These are phyloP conservation scores for Sporothrix luriei DNA, from an alignment of 2,329 filamentous ascomycete genomes.

Conservation along the genomic window DNA sequence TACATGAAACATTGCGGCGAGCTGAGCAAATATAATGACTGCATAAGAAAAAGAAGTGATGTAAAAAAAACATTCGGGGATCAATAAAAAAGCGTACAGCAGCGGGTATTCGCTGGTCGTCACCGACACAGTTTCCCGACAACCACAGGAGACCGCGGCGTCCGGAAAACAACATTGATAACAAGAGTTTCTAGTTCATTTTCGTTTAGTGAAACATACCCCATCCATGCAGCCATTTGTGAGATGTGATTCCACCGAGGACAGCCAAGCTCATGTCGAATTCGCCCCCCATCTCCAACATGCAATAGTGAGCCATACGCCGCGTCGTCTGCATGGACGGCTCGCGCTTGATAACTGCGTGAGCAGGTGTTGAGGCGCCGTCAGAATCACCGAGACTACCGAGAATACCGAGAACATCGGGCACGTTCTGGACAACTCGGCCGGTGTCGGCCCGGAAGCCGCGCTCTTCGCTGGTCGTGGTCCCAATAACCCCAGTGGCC, in stretches of 20 bases:
- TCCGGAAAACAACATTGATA: too few relatives aligned
- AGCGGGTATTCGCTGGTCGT: too few relatives aligned
- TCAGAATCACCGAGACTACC: too few relatives aligned
- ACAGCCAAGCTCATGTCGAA: conserved; percentile 26
- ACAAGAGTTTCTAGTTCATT: too few relatives aligned
- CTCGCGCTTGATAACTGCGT: conserved; percentile 1
- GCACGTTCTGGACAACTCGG: conserved; percentile 21
- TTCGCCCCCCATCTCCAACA: conserved; percentile 22
- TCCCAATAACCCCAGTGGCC: background rate
- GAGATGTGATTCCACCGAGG: conserved; percentile 6
- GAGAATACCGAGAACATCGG: conserved; percentile 19
- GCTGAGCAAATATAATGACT: too few relatives aligned
- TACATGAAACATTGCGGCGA: too few relatives aligned
- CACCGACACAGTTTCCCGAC: too few relatives aligned
- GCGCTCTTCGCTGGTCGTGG: conserved; percentile 2
- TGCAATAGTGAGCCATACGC: conserved; percentile 24
- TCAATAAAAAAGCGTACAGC: too few relatives aligned
- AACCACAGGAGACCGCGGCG: too few relatives aligned
- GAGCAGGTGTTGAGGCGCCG: background rate
- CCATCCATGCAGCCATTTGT: conserved; percentile 21
- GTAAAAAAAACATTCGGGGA: background rate
- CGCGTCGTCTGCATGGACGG: conserved; percentile 11
- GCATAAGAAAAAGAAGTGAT: background rate
- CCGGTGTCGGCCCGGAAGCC: conserved; percentile 23
- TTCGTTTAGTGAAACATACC: conserved; percentile 3